phyloP scores from a whole-genome alignment of 1,284 basidiomycete species.

The Ceratobasidium sp. region DNA sequence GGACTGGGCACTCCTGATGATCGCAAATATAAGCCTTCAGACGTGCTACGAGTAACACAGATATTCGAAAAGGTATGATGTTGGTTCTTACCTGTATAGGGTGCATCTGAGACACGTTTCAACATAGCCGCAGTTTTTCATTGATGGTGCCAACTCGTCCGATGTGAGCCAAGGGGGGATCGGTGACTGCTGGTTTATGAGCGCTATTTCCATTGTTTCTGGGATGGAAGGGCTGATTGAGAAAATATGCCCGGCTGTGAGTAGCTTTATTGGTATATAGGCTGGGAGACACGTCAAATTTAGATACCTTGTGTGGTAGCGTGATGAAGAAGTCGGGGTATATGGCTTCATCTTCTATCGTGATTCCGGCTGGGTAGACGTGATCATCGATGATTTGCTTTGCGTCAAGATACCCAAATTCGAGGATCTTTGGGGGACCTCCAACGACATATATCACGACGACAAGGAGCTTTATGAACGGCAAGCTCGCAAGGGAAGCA shows the following conservation, averaged over 20 bases:
- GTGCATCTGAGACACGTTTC: not conserved
- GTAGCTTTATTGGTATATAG: conserved; percentile 40
- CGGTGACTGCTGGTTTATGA: conserved; percentile 61
- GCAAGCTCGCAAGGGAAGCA: conserved; percentile 36
- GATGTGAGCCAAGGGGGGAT: conserved; percentile 57
- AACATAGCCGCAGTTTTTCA: conserved; percentile 53
- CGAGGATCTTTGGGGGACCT: conserved; percentile 38
- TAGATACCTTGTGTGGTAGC: conserved; percentile 47
- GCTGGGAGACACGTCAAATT: not conserved
- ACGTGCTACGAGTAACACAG: conserved; percentile 55
- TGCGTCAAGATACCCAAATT: conserved; percentile 39
- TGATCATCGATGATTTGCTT: conserved; percentile 43
- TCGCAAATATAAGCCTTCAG: conserved; percentile 43
- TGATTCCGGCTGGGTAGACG: conserved; percentile 42
- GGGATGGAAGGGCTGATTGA: conserved; percentile 55
- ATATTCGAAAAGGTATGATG: conserved; percentile 52
- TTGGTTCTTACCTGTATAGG: not conserved
- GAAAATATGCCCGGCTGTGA: conserved; percentile 59
- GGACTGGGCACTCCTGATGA: conserved; percentile 47
- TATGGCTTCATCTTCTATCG: conserved; percentile 53
- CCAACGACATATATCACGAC: conserved; percentile 39
- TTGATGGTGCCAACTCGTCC: conserved; percentile 50
- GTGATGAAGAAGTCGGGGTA: conserved; percentile 60
- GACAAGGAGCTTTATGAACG: conserved; percentile 33
- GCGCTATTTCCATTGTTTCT: conserved; percentile 56